These are phyloP conservation scores for Colletotrichum costaricense DNA, from an alignment of 2,329 filamentous ascomycete species.

Conservation along the genomic window DNA sequence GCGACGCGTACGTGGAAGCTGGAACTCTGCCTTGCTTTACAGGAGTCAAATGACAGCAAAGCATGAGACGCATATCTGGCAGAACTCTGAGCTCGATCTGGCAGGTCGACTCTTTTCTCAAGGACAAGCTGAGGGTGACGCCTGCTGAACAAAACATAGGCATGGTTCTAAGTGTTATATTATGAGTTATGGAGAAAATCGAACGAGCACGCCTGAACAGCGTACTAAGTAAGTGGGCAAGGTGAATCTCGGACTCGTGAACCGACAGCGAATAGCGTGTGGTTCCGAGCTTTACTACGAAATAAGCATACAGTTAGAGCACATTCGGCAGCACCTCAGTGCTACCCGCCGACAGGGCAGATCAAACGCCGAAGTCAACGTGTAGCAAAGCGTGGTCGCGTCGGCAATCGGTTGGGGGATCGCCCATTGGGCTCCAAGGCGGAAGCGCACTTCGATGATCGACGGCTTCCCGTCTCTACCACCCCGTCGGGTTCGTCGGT, in stretches of 20 bases:
- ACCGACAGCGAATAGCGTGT: neutral
- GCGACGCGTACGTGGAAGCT: slow-evolving; percentile 4
- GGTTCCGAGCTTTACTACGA: neutral
- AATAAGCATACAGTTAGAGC: neutral
- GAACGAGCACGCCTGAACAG: too few relatives aligned
- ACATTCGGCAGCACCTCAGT: neutral
- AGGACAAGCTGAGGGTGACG: too few relatives aligned
- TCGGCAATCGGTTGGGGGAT: neutral
- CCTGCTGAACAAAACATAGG: too few relatives aligned
- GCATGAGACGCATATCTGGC: slow-evolving; percentile 12
- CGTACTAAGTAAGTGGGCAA: too few relatives aligned
- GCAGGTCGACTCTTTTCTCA: neutral
- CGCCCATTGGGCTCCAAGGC: neutral
- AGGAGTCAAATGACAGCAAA: slow-evolving; percentile 6
- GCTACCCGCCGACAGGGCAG: neutral
- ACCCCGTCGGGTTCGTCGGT: slow-evolving; percentile 8
- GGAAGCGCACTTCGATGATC: slow-evolving; percentile 19
- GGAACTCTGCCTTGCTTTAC: neutral
- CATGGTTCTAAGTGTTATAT: neutral
- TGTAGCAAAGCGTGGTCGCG: neutral
- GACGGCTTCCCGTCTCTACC: slow-evolving; percentile 16
- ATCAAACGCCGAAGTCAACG: neutral
- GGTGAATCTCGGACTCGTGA: neutral
- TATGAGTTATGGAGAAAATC: too few relatives aligned
- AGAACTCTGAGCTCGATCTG: neutral